These are phyloP conservation scores for Mycena vulgaris DNA, from an alignment of 768 basidiomycete genomes.

Conservation along the genomic window DNA sequence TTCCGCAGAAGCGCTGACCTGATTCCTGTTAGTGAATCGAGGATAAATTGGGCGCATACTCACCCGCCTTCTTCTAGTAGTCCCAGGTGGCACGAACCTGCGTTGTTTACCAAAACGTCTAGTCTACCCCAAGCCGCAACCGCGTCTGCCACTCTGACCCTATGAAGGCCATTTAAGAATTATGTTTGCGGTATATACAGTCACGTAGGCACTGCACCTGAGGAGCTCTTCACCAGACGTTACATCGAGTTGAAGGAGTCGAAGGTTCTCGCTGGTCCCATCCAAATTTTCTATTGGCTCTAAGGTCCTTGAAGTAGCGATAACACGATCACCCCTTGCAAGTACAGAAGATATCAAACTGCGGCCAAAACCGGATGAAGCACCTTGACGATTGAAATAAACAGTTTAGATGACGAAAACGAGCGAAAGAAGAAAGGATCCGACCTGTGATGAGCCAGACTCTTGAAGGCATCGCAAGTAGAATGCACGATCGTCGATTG, in stretches of 20 bases:
- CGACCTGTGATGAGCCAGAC: constrained; percentile 55
- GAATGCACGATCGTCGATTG: too few relatives aligned
- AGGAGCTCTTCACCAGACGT: constrained; percentile 60
- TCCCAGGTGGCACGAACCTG: constrained; percentile 61
- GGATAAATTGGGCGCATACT: constrained; percentile 19
- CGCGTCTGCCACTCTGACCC: constrained; percentile 59
- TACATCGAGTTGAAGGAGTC: constrained; percentile 67
- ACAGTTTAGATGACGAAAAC: background rate
- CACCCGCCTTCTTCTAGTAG: constrained; percentile 75
- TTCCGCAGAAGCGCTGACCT: constrained; percentile 52
- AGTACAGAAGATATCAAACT: constrained; percentile 64
- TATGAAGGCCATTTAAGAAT: constrained; percentile 23
- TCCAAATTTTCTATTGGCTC: constrained; percentile 57
- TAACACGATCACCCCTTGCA: constrained; percentile 72
- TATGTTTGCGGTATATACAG: background rate
- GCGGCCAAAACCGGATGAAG: constrained; percentile 73
- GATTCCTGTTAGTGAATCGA: constrained; percentile 18
- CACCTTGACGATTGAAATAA: constrained; percentile 52
- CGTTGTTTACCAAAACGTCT: constrained; percentile 78
- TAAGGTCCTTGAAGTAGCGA: constrained; percentile 68
- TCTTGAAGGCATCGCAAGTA: constrained; percentile 10
- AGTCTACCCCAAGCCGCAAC: constrained; percentile 65
- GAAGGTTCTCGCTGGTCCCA: constrained; percentile 55
- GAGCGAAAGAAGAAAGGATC: background rate
- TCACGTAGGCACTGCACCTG: background rate